Evolutionary conservation across 106 monocot species (phyloP), one percentile per base, ranked within the genome.

Genomic region (Allium sativum): DNA sequence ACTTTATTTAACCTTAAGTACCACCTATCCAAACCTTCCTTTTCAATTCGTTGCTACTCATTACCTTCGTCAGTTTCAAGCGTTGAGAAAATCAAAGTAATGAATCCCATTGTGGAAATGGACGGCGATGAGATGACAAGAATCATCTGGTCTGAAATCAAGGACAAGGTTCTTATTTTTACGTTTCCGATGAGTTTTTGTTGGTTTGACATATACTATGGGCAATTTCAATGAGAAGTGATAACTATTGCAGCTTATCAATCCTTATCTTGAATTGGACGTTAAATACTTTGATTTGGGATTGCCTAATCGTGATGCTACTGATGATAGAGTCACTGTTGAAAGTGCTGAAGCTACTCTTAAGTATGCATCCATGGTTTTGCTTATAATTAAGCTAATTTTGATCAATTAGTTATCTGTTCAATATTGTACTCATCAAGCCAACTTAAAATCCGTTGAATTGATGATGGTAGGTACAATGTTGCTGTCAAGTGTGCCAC

Each of bases 91-190:
- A 86, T 90, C 70, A 82, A 68, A 53, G 90, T 90, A 62, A 61
- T 60, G 14, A 85, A 90, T 62, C 85, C 90, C 18, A 82, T 90
- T 52, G 85, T 90, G 52, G 90, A 90, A 72, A 90, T 90, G 85
- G 90, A 90, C 42, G 90, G 90, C 15, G 90, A 90, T 70, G 90
- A 90, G 59, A 90, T 90, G 90, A 76, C 90, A 54, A 77, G 82
- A 70, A 61, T 90, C 69, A 90, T 90, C 14, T 90, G 90, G 90
- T 77, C 58, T 18, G 77, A 82, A 85, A 90, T 90, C 55, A 90
- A 90, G 67, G 90, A 90, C 44, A 85, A 86, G 82, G 90, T 90
- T 41, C 15, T 16, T 18, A 11, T 14, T 57, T 18, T 10, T 11
- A 56, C 14, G 2, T 6, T 56, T 59, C 14, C 59, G 15, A 14